Conservation (phyloP, 257 asterid species). For the Gardenia jasminoides region DNA sequence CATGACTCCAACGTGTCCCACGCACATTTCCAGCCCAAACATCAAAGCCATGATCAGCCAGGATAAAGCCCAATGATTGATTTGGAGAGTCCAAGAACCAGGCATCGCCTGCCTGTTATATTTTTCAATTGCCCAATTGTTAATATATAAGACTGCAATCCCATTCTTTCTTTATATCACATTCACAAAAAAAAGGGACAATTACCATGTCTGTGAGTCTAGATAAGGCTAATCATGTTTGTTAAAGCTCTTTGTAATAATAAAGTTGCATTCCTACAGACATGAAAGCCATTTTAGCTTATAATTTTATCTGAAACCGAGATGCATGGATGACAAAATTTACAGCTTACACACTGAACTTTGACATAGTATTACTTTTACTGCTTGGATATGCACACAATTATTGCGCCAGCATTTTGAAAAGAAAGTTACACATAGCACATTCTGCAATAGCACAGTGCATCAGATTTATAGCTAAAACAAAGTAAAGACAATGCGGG, state of each 20-base stretch:
- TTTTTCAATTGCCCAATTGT: conserved; percentile 7
- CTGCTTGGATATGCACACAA: neutral
- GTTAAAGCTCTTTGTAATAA: neutral
- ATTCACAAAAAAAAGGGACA: neutral
- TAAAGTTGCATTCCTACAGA: no score
- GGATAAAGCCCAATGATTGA: conserved; percentile 91
- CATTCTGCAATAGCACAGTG: no score
- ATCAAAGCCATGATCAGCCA: conserved; percentile 88
- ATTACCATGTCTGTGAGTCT: neutral
- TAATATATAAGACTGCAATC: neutral
- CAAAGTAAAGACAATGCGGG: neutral
- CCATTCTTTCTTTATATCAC: neutral
- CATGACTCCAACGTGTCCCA: conserved; percentile 99
- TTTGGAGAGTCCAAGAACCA: conserved; percentile 84
- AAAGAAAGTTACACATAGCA: neutral
- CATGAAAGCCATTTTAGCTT: no score
- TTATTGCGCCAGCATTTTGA: neutral
- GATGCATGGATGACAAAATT: neutral
- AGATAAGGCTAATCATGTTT: neutral
- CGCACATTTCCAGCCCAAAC: conserved; percentile 99
- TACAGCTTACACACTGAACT: neutral
- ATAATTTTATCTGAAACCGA: neutral
- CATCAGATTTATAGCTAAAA: no score
- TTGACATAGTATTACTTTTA: neutral
- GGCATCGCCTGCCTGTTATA: conserved; percentile 89